These are phyloP conservation scores for Aspergillus diversus DNA, from an alignment of 495 filamentous ascomycete genomes.

Conservation along the genomic window DNA sequence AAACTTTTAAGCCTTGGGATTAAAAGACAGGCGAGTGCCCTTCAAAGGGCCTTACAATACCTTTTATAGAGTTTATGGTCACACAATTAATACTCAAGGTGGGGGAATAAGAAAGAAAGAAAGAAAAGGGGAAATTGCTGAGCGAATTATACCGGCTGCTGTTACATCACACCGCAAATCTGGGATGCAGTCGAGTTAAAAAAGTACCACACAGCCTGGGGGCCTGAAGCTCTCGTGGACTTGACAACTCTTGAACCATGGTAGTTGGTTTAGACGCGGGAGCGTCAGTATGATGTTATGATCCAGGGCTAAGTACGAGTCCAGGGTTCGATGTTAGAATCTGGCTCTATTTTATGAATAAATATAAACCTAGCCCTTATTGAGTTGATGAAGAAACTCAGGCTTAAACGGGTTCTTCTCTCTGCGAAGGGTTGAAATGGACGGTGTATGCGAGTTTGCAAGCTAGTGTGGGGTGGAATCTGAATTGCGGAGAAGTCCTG, in stretches of 20 bases:
- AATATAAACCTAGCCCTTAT: not conserved
- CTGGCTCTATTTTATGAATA: no score
- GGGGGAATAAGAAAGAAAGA: constrained; percentile 1
- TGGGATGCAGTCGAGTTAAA: constrained; percentile 7
- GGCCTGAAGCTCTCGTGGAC: not conserved
- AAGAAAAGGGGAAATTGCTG: not conserved
- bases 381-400: not conserved
- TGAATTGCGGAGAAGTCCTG: not conserved
- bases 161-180: constrained; percentile 22
- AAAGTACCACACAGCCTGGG: not conserved
- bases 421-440: not conserved
- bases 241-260: constrained; percentile 9
- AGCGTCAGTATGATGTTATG: constrained; percentile 4
- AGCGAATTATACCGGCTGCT: not conserved
- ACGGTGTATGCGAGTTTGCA: not conserved
- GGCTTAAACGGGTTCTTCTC: no score
- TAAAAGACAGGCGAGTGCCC: not conserved
- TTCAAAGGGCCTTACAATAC: not conserved
- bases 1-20: not conserved
- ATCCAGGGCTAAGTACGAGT: no score
- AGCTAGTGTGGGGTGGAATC: not conserved
- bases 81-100: constrained; percentile 3
- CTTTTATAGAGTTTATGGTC: constrained; percentile 16
- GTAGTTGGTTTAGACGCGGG: not conserved
- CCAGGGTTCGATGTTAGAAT: no score